Base-by-base conservation (phyloP, 2,329 filamentous ascomycete species). In the Pyrenophora teres region DNA sequence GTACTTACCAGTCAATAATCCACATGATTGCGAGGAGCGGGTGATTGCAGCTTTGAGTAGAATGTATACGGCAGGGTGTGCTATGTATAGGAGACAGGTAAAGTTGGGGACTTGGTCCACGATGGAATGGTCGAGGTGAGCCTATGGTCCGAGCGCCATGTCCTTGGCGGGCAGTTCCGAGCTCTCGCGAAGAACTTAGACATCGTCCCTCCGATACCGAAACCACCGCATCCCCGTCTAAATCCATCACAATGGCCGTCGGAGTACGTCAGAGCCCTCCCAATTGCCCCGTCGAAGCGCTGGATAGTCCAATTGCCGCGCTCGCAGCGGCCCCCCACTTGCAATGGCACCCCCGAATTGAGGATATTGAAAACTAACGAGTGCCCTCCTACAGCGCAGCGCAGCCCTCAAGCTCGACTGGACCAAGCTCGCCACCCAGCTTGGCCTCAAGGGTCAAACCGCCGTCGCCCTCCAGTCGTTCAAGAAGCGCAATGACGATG, bases 401-500 rank as follows among this genome's bases (percentile, higher is more conserved):
- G 92, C 93, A 83, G 92, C 93, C 80, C 86, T 95, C 80, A 99
- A 97, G 87, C 86, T 99, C 84, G 94, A 99, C 87, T 99, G 94
- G 94, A 86, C 86, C 81, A 94, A 95, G 82, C 86, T 99, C 74
- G 88, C 88, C 80, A 86, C 85, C 80, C 95, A 93, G 74, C 92
- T 99, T 72, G 93, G 93, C 77, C 91, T 99, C 78, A 90, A 90
- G 78, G 94, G 94, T 77, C 90, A 92, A 82, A 99, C 94, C 67
- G 92, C 90, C 67, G 81, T 88, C 71, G 89, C 93, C 58, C 91
- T 99, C 58, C 88, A 93, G 77, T 85, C 90, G 64, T 99, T 99
- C 88, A 99, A 99, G 87, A 94, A 96, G 87, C 92, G 94, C 81
- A 97, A 97, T 84, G 94, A 99, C 76, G 92, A 97, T 77, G 93